Evolutionary conservation across 305 asterid genomes (phyloP).

Genomic region (Fraxinus sp.): DNA sequence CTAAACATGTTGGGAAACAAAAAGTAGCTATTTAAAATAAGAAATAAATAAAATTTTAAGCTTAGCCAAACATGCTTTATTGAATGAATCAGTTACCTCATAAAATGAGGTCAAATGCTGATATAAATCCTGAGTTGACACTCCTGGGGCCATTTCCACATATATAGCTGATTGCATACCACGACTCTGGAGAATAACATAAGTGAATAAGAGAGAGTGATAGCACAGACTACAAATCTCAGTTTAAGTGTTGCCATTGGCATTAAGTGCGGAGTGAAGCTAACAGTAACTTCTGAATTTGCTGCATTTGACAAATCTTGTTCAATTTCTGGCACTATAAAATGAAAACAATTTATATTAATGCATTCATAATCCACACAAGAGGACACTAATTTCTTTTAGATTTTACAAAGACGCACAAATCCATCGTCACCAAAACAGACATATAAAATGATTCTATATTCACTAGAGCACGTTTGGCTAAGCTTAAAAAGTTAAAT

Average conservation of each 20-base stretch:
- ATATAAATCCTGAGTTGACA: slow-evolving; percentile 65
- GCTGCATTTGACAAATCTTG: slow-evolving; percentile 87
- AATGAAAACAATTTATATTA: slow-evolving; percentile 12
- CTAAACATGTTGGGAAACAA: no score
- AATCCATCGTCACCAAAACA: background rate
- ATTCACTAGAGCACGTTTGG: background rate
- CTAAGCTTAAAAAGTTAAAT: background rate
- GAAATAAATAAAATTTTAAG: background rate
- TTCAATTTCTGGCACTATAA: slow-evolving; percentile 93
- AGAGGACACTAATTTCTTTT: background rate
- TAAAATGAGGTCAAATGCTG: slow-evolving; percentile 51
- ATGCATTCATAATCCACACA: background rate
- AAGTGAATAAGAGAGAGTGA: slow-evolving; percentile 5
- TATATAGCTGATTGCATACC: slow-evolving; percentile 97
- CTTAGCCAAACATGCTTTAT: background rate
- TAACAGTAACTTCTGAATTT: slow-evolving; percentile 73
- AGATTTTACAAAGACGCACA: background rate
- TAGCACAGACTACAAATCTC: background rate
- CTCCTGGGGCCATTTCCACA: slow-evolving; percentile 79
- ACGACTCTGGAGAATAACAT: slow-evolving; percentile 58
- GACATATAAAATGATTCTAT: background rate
- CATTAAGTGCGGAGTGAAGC: slow-evolving; percentile 96
- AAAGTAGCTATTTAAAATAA: no score
- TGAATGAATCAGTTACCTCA: slow-evolving; percentile 47
- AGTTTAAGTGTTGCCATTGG: slow-evolving; percentile 72